Conservation (phyloP, 257 asterid genomes). For the Leonotis leonurus region DNA sequence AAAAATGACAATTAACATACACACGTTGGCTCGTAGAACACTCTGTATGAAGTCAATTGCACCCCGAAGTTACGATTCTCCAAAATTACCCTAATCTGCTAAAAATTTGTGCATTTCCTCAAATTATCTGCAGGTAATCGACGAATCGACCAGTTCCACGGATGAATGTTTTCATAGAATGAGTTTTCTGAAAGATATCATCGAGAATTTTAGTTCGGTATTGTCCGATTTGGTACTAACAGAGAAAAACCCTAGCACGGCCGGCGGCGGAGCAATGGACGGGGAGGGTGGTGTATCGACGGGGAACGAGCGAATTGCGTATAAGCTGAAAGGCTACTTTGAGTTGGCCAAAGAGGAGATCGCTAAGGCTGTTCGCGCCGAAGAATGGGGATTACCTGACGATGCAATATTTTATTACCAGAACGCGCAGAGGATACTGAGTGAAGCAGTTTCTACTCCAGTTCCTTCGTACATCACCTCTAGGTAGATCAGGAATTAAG, state of each 20-base stretch:
- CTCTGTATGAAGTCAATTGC: too few relatives aligned
- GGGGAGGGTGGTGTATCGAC: conserved; percentile 61
- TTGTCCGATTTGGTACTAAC: conserved; percentile 43
- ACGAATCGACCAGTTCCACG: neutral
- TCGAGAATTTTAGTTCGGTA: conserved; percentile 55
- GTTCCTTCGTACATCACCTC: conserved; percentile 84
- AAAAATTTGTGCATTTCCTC: neutral
- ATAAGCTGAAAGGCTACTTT: conserved; percentile 79
- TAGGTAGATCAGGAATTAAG: conserved; percentile 33
- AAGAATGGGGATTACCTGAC: conserved; percentile 86
- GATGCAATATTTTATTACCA: conserved; percentile 66
- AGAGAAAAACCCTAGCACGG: conserved; percentile 32
- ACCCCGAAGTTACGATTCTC: too few relatives aligned
- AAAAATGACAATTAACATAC: too few relatives aligned
- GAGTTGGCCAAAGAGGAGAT: conserved; percentile 86
- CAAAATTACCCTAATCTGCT: neutral
- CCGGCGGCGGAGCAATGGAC: conserved; percentile 46
- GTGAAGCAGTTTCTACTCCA: conserved; percentile 76
- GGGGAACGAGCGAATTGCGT: conserved; percentile 88
- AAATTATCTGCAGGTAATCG: neutral
- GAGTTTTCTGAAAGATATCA: conserved; percentile 56
- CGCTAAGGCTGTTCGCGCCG: conserved; percentile 83
- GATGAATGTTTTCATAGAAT: conserved; percentile 23
- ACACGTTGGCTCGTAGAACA: too few relatives aligned
- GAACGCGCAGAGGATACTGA: conserved; percentile 58